phyloP scores from a whole-genome alignment of 1,284 basidiomycete genomes.

The Heterobasidion annosum region DNA sequence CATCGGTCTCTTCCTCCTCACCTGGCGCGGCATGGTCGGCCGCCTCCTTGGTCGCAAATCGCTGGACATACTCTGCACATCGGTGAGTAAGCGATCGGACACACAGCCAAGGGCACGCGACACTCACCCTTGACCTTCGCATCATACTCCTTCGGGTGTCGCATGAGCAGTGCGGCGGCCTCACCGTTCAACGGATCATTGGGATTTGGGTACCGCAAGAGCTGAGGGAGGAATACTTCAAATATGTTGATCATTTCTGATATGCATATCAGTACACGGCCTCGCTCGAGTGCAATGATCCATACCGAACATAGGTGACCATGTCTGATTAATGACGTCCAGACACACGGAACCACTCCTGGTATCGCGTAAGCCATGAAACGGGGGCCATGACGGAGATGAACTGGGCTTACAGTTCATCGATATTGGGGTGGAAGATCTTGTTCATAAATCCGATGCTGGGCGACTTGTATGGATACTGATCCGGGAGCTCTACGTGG shows the following conservation, averaged over 20 bases:
- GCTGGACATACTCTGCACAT: constrained; percentile 73
- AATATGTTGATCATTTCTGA: constrained; percentile 99
- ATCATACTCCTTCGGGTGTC: constrained; percentile 93
- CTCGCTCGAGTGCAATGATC: constrained; percentile 6
- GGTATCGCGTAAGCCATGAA: constrained; percentile 5
- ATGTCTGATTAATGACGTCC: constrained; percentile 98
- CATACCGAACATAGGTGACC: constrained; percentile 97
- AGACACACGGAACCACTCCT: constrained; percentile 94
- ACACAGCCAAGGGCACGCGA: neutral
- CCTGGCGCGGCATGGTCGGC: constrained; percentile 53
- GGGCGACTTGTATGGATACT: constrained; percentile 98
- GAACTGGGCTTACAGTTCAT: constrained; percentile 62
- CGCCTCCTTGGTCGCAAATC: constrained; percentile 77
- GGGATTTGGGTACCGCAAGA: constrained; percentile 95
- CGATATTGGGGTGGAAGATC: constrained; percentile 99
- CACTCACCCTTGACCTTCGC: constrained; percentile 79
- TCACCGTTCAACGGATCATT: constrained; percentile 97
- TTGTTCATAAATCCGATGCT: constrained; percentile 99
- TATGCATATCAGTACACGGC: neutral
- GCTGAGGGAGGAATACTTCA: constrained; percentile 95
- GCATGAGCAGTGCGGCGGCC: constrained; percentile 93
- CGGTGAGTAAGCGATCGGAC: neutral
- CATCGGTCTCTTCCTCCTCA: constrained; percentile 64
- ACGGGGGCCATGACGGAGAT: neutral
- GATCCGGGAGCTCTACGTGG: constrained; percentile 97